A percentile compares a stretch with the other conserved stretches of the same genome.
Conservation (phyloP, 2,329 filamentous ascomycete species). For the Fusarium acutatum region DNA sequence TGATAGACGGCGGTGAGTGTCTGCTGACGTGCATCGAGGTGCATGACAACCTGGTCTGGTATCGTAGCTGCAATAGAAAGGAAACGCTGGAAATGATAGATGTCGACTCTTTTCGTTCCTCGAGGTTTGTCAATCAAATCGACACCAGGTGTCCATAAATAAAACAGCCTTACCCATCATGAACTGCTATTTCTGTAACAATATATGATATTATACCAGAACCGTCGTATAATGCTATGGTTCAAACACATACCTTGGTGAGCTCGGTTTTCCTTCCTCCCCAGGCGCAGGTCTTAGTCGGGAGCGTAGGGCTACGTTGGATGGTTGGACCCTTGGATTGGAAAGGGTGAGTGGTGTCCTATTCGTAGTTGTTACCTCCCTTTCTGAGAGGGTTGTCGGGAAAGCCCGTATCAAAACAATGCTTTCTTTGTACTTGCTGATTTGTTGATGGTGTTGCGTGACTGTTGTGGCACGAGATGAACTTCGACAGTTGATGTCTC, state of each 20-base stretch:
- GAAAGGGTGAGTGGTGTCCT: not conserved
- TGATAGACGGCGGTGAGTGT: conserved; percentile 29
- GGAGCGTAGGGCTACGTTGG: conserved; percentile 1
- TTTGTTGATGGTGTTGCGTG: conserved; percentile 15
- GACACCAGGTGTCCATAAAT: not conserved
- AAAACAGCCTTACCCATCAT: not conserved
- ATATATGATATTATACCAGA: not conserved
- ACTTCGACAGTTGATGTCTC: not conserved
- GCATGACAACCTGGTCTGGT: conserved; percentile 8
- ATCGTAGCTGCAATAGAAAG: not conserved
- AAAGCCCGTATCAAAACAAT: conserved; percentile 3
- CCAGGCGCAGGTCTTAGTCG: not conserved
- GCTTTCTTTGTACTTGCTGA: not conserved
- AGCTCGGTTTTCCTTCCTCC: not conserved
- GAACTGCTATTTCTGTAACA: not conserved
- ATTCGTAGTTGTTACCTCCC: not conserved
- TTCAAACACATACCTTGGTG: not conserved
- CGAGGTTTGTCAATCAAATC: not conserved
- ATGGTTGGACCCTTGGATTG: conserved; percentile 27
- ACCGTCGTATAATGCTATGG: not conserved
- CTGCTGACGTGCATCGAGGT: conserved; percentile 30
- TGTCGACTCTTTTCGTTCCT: not conserved
- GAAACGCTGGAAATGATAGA: not conserved
- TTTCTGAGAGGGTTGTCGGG: conserved; percentile 12
- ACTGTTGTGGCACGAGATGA: not conserved